Base-by-base conservation (phyloP, 352 stramenopile species). In the Phytophthora foliorum region DNA sequence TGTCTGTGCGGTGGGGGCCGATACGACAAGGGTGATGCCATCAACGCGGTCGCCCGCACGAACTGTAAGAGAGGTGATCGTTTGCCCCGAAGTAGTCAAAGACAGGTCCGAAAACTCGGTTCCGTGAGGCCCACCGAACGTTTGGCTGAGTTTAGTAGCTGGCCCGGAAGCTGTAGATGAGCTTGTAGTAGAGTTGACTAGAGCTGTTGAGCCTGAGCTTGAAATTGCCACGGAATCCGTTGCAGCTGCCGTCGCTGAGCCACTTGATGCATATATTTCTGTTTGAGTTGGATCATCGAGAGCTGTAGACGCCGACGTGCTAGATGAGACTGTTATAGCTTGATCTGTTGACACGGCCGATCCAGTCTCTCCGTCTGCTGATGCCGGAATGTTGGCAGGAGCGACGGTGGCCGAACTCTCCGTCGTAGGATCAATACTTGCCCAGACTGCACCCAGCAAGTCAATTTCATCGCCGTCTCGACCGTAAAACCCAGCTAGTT, bases 91-190 rank as follows among this genome's bases (percentile, higher is more conserved):
- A 6, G 52, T 52, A n/a, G 42, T 19, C 19, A 50, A 51, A 22
- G 58, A 16, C 44, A 63, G 59, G n/a, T 72, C 64, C 19, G 64
- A 68, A 11, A 72, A 72, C 19, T 72, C 25, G 0, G 29, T 68
- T 9, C 64, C 64, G 17, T 59, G 52, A 5, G 52, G 52, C 13
- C 52, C 52, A 19, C 52, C 52, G 34, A 41, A 45, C 2, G 17
- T 22, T 45, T 45, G 16, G 17, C 38, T 45, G 6, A 45, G 38
- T 21, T 45, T 16, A 22, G 14, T 45, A 11, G 38, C 38, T 19
- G 38, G 38, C 0, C 38, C 38, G 6, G 38, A 22, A 22, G 38
- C 3, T 45, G 38, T 49, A 17, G 34, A n/a, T 14, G 34, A 39
- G 34, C 6, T n/a, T 39, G 34, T 39, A n/a, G 10, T 32, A 32